Conservation (phyloP, 2,329 filamentous ascomycete genomes). For the Plenodomus lindquistii region DNA sequence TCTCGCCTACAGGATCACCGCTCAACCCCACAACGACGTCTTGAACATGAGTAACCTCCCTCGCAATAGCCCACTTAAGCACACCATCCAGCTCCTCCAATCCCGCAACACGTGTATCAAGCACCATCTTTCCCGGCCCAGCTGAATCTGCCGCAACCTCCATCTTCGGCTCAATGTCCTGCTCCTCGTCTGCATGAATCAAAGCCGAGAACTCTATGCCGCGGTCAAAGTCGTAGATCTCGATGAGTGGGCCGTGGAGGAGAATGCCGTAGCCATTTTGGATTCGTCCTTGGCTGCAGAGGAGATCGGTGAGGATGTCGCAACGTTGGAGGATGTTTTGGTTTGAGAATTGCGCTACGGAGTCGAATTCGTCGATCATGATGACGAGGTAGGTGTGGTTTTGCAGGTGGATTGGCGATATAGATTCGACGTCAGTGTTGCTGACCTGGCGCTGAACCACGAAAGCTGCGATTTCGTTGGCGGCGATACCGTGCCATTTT, state of each 20-base stretch:
- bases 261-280: conserved; percentile 23
- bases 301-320: conserved; percentile 23
- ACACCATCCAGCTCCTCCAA: not conserved
- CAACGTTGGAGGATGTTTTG: conserved; percentile 17
- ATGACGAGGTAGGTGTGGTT: conserved; percentile 26
- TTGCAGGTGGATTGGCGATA: no score
- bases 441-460: conserved; percentile 8
- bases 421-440: no score
- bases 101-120: not conserved
- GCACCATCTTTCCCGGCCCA: not conserved
- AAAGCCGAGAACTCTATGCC: not conserved
- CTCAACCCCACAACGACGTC: not conserved
- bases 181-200: not conserved
- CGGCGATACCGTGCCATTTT: conserved; percentile 16
- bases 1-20: not conserved
- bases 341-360: conserved; percentile 7
- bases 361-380: conserved; percentile 25
- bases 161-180: conserved; percentile 2
- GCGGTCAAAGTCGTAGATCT: conserved; percentile 28
- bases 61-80: not conserved
- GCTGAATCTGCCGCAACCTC: not conserved
- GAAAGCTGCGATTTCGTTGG: conserved; percentile 26
- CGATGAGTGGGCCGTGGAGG: conserved; percentile 28
- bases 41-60: not conserved
- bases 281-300: conserved; percentile 19